A percentile compares a stretch with the other conserved stretches of the same genome.
Evolutionary conservation across 805 yeast genomes (phyloP).

Genomic region (Candida peoriensis): DNA sequence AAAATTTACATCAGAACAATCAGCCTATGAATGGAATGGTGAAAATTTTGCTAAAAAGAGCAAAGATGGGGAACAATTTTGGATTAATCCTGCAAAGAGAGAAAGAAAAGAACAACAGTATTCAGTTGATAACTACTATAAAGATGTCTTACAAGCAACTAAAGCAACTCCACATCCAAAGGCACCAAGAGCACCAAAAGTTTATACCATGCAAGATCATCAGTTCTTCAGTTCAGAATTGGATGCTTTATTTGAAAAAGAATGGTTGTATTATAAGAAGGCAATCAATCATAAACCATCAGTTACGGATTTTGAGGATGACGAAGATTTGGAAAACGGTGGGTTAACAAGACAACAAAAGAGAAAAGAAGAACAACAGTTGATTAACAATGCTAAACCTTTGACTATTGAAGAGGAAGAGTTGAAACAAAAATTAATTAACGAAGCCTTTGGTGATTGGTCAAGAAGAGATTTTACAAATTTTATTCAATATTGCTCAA

Average conservation of each 20-base stretch:
- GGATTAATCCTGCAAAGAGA: conserved; percentile 74
- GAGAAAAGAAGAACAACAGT: conserved; percentile 40
- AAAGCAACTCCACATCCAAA: conserved; percentile 38
- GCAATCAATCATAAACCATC: conserved; percentile 55
- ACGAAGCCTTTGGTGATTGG: conserved; percentile 62
- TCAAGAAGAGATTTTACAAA: conserved; percentile 69
- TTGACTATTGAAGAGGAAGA: conserved; percentile 59
- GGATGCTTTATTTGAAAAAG: conserved; percentile 51
- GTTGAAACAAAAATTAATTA: conserved; percentile 47
- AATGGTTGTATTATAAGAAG: conserved; percentile 58
- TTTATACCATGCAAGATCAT: conserved; percentile 61
- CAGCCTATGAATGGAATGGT: conserved; percentile 98
- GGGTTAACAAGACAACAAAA: conserved; percentile 13
- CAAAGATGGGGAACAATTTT: conserved; percentile 39
- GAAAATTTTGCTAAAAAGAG: conserved; percentile 46
- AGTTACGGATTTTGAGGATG: conserved; percentile 54
- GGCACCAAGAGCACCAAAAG: conserved; percentile 57
- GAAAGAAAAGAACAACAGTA: conserved; percentile 77
- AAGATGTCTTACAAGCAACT: conserved; percentile 48
- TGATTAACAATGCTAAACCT: conserved; percentile 50
- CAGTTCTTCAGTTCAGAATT: conserved; percentile 64
- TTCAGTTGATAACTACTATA: conserved; percentile 70
- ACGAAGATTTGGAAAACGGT: conserved; percentile 28
- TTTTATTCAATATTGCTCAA: conserved; percentile 65
- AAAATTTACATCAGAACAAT: conserved; percentile 80